phyloP scores from a whole-genome alignment of 129 eudicot species.

The Artemisia argyi region DNA sequence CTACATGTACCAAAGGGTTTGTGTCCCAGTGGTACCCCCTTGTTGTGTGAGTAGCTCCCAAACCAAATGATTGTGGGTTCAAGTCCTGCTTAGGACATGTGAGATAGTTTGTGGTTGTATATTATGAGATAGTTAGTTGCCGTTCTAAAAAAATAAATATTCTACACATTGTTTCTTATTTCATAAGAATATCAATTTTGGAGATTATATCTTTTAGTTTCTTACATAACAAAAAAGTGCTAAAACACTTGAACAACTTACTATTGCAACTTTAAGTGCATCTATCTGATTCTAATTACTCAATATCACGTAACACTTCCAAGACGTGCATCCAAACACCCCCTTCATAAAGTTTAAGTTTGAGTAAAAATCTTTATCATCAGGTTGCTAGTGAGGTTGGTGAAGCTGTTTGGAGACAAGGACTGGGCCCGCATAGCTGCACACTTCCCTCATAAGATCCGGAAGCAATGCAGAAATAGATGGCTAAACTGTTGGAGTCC shows the following conservation, averaged over 20 bases:
- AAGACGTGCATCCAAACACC: background rate
- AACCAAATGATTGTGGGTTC: too few relatives aligned
- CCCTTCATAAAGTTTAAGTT: background rate
- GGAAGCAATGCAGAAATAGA: conserved; percentile 72
- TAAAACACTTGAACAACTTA: background rate
- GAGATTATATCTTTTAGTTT: conserved; percentile 1
- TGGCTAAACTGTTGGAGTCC: conserved; percentile 64
- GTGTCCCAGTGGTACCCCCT: too few relatives aligned
- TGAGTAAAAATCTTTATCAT: background rate
- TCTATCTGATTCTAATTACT: conserved; percentile 1
- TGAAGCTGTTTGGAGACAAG: conserved; percentile 39
- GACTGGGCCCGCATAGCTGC: conserved; percentile 51
- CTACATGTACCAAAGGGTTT: too few relatives aligned
- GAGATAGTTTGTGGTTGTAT: too few relatives aligned
- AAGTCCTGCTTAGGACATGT: too few relatives aligned
- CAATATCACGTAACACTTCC: background rate
- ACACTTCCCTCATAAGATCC: conserved; percentile 42
- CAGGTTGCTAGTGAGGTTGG: conserved; percentile 43
- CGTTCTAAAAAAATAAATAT: too few relatives aligned
- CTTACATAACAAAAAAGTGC: too few relatives aligned
- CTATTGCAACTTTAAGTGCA: background rate
- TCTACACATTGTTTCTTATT: background rate
- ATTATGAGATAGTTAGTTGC: too few relatives aligned
- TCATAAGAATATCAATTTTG: background rate
- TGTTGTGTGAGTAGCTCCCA: too few relatives aligned